Conservation (phyloP, 2,329 filamentous ascomycete species). For the Chrysosporium keratinophilum region DNA sequence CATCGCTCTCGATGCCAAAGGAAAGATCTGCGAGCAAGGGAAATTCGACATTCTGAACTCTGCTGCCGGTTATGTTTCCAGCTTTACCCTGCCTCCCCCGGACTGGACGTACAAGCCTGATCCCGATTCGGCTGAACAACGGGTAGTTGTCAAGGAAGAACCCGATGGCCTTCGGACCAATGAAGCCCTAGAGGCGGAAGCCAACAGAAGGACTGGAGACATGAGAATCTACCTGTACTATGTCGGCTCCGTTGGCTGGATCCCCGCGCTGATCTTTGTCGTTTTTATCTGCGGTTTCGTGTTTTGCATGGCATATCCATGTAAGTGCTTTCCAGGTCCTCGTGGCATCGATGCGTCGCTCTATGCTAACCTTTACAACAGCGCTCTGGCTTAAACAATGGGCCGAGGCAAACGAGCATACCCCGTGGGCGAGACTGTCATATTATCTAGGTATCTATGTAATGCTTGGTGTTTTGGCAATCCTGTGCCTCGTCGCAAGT, state of each 20-base stretch:
- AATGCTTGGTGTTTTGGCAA: constrained; percentile 31
- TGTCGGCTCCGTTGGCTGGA: constrained; percentile 30
- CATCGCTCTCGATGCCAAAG: constrained; percentile 30
- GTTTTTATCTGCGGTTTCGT: constrained; percentile 31
- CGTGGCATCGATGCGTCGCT: background rate
- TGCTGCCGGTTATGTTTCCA: constrained; percentile 33
- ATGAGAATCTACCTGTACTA: constrained; percentile 36
- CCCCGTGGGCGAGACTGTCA: constrained; percentile 26
- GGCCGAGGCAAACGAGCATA: constrained; percentile 29
- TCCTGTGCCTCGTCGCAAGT: constrained; percentile 29
- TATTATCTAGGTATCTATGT: constrained; percentile 33
- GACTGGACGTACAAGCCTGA: constrained; percentile 23
- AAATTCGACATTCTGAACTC: constrained; percentile 29
- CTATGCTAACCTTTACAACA: constrained; percentile 11
- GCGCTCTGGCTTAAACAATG: constrained; percentile 37
- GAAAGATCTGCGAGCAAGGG: constrained; percentile 35
- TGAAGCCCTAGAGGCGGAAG: constrained; percentile 21
- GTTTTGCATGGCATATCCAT: constrained; percentile 35
- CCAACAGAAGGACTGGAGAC: constrained; percentile 32
- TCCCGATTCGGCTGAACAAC: background rate
- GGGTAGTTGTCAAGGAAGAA: background rate
- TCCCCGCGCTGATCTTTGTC: constrained; percentile 28
- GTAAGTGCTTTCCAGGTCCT: constrained; percentile 18
- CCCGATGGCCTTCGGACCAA: constrained; percentile 11
- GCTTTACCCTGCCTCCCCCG: constrained; percentile 27